These are phyloP conservation scores for Epichloe glyceriae DNA, from an alignment of 2,329 filamentous ascomycete species.

Conservation along the genomic window DNA sequence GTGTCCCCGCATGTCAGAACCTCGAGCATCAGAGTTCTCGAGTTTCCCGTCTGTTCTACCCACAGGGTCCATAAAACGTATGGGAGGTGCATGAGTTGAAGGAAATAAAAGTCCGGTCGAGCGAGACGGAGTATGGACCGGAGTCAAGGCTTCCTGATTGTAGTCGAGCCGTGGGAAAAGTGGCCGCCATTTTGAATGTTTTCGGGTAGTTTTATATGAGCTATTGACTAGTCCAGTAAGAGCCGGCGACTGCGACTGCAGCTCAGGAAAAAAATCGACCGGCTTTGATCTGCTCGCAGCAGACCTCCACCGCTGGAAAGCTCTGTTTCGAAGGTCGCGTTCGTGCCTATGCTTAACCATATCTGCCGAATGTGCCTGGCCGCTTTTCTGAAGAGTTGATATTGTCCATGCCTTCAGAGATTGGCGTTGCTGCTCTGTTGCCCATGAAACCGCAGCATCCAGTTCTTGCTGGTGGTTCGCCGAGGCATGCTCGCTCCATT, in stretches of 20 bases:
- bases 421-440: constrained; percentile 18
- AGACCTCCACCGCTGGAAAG: constrained; percentile 20
- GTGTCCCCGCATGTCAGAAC: background rate
- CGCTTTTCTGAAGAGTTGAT: constrained; percentile 22
- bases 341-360: constrained; percentile 20
- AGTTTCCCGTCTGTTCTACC: constrained; percentile 18
- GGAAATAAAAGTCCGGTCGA: constrained; percentile 29
- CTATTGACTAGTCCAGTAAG: background rate
- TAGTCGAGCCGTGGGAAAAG: constrained; percentile 12
- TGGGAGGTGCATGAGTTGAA: constrained; percentile 18
- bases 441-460: constrained; percentile 20
- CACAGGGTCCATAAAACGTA: constrained; percentile 18
- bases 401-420: constrained; percentile 25
- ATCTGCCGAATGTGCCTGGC: constrained; percentile 24
- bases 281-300: constrained; percentile 8
- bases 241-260: background rate
- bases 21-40: background rate
- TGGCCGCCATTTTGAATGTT: constrained; percentile 14
- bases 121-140: constrained; percentile 31
- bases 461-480: constrained; percentile 13
- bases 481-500: constrained; percentile 9
- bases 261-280: background rate
- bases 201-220: constrained; percentile 14
- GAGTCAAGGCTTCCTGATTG: constrained; percentile 10
- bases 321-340: constrained; percentile 18